Evolutionary conservation across 2,329 filamentous ascomycete genomes (phyloP).

Genomic region (Rhynchosporium graminicola): DNA sequence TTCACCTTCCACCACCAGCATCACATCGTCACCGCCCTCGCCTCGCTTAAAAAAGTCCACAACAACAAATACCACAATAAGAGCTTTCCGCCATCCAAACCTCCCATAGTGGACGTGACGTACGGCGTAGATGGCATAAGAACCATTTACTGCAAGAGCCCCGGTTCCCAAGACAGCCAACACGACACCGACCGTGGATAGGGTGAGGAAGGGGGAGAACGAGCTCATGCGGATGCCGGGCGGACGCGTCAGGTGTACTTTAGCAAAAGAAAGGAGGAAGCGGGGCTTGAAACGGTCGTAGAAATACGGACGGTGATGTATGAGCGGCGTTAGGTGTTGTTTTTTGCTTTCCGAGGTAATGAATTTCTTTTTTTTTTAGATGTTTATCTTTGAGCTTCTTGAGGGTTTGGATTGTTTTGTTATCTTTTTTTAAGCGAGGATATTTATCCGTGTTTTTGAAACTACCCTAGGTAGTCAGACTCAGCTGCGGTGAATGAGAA

Average conservation of each 20-base stretch:
- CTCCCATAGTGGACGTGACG: not conserved
- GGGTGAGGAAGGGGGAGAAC: too few species aligned
- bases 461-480: too few species aligned
- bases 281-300: not conserved
- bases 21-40: not conserved
- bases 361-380: too few species aligned
- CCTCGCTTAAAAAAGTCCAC: not conserved
- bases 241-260: not conserved
- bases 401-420: not conserved
- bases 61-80: constrained; percentile 1
- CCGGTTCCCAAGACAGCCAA: not conserved
- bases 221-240: too few species aligned
- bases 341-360: too few species aligned
- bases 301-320: not conserved
- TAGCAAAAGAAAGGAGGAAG: not conserved
- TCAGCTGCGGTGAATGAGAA: too few species aligned
- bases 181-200: not conserved
- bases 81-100: not conserved
- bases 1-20: not conserved
- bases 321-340: not conserved
- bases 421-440: too few species aligned
- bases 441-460: too few species aligned
- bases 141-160: constrained; percentile 3
- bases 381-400: too few species aligned
- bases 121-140: not conserved